Conservation (phyloP, 805 yeast genomes). For the Wickerhamiella vanderwaltii region DNA sequence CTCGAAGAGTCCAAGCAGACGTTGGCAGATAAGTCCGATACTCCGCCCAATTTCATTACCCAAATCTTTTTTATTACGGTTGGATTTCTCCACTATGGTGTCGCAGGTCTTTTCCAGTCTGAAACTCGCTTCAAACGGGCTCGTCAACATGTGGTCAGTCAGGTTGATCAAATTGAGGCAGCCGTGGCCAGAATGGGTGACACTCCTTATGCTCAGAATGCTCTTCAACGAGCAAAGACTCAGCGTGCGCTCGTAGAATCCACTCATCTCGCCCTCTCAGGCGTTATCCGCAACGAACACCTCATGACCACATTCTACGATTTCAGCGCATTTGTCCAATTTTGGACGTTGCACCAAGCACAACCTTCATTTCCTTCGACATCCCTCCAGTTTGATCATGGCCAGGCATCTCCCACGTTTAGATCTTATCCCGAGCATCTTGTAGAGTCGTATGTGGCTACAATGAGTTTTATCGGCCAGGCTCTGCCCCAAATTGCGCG, state of each 20-base stretch:
- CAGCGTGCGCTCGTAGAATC: constrained; percentile 31
- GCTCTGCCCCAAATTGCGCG: constrained; percentile 46
- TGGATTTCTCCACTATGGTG: constrained; percentile 75
- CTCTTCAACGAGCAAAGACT: constrained; percentile 36
- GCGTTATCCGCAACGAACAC: constrained; percentile 45
- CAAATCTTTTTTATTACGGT: constrained; percentile 74
- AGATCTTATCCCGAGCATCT: constrained; percentile 75
- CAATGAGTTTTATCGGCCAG: constrained; percentile 43
- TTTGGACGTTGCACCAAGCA: constrained; percentile 55
- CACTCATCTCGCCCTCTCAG: constrained; percentile 47
- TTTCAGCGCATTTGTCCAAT: constrained; percentile 61
- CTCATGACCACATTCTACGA: constrained; percentile 61
- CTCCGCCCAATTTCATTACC: constrained; percentile 66
- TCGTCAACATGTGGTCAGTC: constrained; percentile 26
- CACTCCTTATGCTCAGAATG: constrained; percentile 14
- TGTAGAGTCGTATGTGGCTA: constrained; percentile 69
- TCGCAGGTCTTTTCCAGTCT: constrained; percentile 59
- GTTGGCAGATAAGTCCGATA: constrained; percentile 33
- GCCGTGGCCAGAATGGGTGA: constrained; percentile 21
- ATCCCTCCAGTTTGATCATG: constrained; percentile 32
- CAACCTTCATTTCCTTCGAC: constrained; percentile 55
- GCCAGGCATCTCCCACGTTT: constrained; percentile 36
- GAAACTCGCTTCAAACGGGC: constrained; percentile 43
- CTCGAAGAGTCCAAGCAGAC: constrained; percentile 53
- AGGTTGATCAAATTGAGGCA: constrained; percentile 10